These are phyloP conservation scores for Exophiala aquamarina DNA, from an alignment of 2,329 filamentous ascomycete species.

Conservation along the genomic window DNA sequence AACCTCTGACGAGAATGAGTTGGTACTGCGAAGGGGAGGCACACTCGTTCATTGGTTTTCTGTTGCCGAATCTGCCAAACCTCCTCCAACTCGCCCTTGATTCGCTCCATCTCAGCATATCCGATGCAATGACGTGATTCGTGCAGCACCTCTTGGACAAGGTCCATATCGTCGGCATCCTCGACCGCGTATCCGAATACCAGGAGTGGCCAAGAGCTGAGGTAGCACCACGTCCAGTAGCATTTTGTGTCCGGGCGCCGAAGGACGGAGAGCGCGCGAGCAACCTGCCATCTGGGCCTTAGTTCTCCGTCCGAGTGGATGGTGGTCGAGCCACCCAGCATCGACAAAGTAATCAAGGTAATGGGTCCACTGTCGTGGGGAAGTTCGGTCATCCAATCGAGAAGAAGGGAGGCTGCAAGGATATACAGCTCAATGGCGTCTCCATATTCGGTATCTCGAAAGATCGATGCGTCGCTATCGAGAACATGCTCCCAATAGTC, in stretches of 20 bases:
- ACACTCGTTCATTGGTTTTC: neutral
- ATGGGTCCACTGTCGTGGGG: neutral
- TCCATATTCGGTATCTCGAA: neutral
- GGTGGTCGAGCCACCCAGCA: neutral
- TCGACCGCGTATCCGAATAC: constrained; percentile 4
- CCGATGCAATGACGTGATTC: neutral
- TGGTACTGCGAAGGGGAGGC: too few species aligned
- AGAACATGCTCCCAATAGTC: constrained; percentile 1
- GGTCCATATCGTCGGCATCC: neutral
- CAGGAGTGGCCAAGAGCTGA: constrained; percentile 1
- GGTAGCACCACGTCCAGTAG: neutral
- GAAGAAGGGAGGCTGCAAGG: constrained; percentile 3
- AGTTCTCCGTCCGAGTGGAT: neutral
- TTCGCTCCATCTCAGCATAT: neutral
- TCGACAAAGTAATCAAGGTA: neutral
- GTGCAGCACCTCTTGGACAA: neutral
- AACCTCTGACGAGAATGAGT: too few species aligned
- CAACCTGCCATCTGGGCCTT: constrained; percentile 1
- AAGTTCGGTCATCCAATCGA: constrained; percentile 1
- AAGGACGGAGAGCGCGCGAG: neutral
- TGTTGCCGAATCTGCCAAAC: constrained; percentile 3
- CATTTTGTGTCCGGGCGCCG: neutral
- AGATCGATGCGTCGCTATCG: neutral
- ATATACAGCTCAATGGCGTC: constrained; percentile 1
- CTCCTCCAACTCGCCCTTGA: neutral